These are phyloP conservation scores for Penicillium sp. DNA, from an alignment of 2,329 filamentous ascomycete genomes.

Conservation along the genomic window DNA sequence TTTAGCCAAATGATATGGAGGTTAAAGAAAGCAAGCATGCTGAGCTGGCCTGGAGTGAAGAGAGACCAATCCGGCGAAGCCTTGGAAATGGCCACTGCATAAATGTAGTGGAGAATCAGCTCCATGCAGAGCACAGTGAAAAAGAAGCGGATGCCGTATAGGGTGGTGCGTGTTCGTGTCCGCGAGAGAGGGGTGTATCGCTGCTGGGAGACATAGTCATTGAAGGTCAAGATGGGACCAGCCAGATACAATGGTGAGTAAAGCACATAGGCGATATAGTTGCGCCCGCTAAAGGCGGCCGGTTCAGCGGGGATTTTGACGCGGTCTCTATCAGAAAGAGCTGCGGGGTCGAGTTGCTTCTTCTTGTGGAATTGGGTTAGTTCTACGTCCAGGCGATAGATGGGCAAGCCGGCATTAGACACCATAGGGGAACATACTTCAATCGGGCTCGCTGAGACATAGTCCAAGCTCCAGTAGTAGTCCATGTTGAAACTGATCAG, in stretches of 20 bases:
- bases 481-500: conserved; percentile 97
- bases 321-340: conserved; percentile 85
- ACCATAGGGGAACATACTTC: conserved; percentile 65
- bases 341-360: conserved; percentile 92
- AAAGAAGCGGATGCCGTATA: conserved; percentile 81
- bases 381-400: not conserved
- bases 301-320: conserved; percentile 71
- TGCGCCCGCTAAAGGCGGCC: conserved; percentile 73
- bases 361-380: conserved; percentile 65
- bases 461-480: conserved; percentile 85
- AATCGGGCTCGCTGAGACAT: conserved; percentile 63
- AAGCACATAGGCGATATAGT: conserved; percentile 84
- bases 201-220: conserved; percentile 90
- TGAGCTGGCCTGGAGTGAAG: conserved; percentile 85
- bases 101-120: conserved; percentile 85
- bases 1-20: conserved; percentile 98
- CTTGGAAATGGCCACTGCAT: conserved; percentile 89
- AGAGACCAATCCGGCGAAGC: conserved; percentile 73
- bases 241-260: conserved; percentile 93
- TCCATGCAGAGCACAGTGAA: conserved; percentile 86
- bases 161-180: conserved; percentile 66
- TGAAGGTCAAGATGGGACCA: conserved; percentile 94
- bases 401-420: not conserved
- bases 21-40: conserved; percentile 91
- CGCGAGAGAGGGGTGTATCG: conserved; percentile 73